Conservation (phyloP, 1,284 basidiomycete genomes). For the Trametes hirsuta region DNA sequence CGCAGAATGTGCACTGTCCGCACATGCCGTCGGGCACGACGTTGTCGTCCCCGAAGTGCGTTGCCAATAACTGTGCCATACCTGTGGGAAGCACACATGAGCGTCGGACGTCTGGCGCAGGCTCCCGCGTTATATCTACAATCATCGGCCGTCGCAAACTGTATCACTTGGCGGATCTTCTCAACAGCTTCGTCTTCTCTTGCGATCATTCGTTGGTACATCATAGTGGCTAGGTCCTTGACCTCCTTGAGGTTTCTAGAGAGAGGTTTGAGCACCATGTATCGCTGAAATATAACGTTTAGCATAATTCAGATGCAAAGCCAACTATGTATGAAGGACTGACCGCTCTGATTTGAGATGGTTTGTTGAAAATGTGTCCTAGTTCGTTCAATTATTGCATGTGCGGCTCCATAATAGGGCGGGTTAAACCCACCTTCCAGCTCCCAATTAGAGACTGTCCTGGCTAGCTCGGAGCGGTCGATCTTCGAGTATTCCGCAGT, state of each 20-base stretch:
- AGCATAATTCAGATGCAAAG: neutral
- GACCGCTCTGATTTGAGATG: conserved; percentile 47
- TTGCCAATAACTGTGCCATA: conserved; percentile 46
- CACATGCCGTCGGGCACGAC: conserved; percentile 48
- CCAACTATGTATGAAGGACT: conserved; percentile 8
- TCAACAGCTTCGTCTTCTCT: conserved; percentile 47
- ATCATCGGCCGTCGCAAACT: conserved; percentile 47
- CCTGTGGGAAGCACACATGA: conserved; percentile 34
- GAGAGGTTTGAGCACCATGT: conserved; percentile 40
- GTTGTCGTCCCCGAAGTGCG: conserved; percentile 50
- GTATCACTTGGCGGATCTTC: conserved; percentile 46
- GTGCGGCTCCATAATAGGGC: neutral
- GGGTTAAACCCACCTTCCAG: conserved; percentile 30
- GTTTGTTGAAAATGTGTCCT: conserved; percentile 41
- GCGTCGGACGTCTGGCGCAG: neutral
- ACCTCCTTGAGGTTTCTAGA: conserved; percentile 42
- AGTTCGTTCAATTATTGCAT: conserved; percentile 6
- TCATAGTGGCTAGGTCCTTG: conserved; percentile 37
- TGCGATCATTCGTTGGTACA: conserved; percentile 44
- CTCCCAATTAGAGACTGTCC: conserved; percentile 45
- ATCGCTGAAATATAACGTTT: conserved; percentile 37
- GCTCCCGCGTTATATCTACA: conserved; percentile 37
- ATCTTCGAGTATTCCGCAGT: conserved; percentile 35
- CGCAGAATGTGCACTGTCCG: conserved; percentile 49
- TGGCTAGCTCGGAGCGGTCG: conserved; percentile 40